Evolutionary conservation across 163 green algal genomes (phyloP), one percentile per base, ranked within the genome.

Genomic region (Scenedesmus sp.): DNA sequence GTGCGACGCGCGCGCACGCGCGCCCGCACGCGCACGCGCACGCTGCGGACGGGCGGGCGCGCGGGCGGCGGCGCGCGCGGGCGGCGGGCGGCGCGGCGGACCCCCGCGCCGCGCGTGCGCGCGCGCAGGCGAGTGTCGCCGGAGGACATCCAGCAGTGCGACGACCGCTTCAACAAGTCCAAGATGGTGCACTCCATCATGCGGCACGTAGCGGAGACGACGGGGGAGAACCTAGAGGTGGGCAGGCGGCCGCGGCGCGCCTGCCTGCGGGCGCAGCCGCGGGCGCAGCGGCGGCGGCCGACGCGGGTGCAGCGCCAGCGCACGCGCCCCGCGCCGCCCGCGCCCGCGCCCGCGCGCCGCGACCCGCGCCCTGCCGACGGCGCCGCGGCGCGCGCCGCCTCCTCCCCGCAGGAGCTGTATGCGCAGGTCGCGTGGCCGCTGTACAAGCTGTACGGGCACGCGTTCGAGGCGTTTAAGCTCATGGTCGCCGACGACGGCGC

Each of bases 121-220:
- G n/a, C n/a, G n/a, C 39, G 73, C 77, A 94, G 89, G 67, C 91
- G 96, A 36, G 96, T 99, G 28, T 92, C 85, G 3, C 89, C 92
- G 13, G 96, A 99, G 86, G 96, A 99, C 75, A 81, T 99, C 34
- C 64, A 77, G 42, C 85, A 85, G 50, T 93, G 88, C 58, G 92
- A 96, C 73, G 92, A 96, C 54, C 60, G 83, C n/a, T 96, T 92
- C 83, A 95, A 95, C 81, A 97, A 98, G 78, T 96, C 89, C 54
- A 99, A 99, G 81, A 91, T 99, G 91, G 96, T 92, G 63, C 96
- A 99, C 87, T 95, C 89, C 73, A 99, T 99, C 89, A 98, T 99
- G 93, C 88, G 96, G 22, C 97, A 99, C 80, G 93, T 98, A 44
- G 94, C 94, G n/a, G 96, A 99, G 86, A 99, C 95, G 4, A 94